Base-by-base conservation (phyloP, 148 eudicot genomes). In the Vaccinium macrocarpon region DNA sequence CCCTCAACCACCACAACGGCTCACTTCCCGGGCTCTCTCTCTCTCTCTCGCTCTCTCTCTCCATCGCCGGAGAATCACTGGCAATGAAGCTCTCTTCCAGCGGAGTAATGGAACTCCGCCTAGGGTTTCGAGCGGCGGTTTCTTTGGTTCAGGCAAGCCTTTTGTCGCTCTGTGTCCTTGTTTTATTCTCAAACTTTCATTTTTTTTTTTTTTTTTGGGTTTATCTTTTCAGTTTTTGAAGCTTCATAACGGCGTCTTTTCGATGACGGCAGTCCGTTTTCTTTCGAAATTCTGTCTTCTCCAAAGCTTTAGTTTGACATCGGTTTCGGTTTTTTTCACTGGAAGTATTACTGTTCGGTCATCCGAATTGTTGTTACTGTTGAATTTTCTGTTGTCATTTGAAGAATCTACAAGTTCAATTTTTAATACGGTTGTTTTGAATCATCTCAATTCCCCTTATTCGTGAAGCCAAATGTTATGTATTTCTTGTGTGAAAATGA, bases 141-240 rank as follows among this genome's bases (percentile, higher is more conserved):
- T 51, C 50, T 78, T 32, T 78, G 83, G 52, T 88, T 59, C 84
- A 73, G 87, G 87, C 82, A 73, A 81, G 79, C 56, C n/a, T 57
- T 49, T 38, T 2, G 46, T 27, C 8, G 21, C 64, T 78, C 42
- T 21, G 50, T 35, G 3, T 64, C 78, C 57, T 64, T 80, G 25
- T 77, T 51, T 48, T 16, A 11, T 49, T 49, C 27, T 76, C 19
- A 35, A 64, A 25, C 10, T 3, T 13, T 66, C 3, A 6, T 25
- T 66, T 2, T n/a, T 62, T 62, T 61, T 6, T 59, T 59, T 3
- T 56, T 61, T 6, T 59, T 59, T 3, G 16, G 16, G 4, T 51
- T 11, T 2, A 29, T 38, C 56, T 50, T 38, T 25, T 51, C 48
- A 38, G 29, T 14, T 2, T 38, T 80, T 32, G 14, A 56, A 38